These are phyloP conservation scores for Chytriomyces sp. DNA, from an alignment of 192 early-diverging fungal genomes.

Conservation along the genomic window DNA sequence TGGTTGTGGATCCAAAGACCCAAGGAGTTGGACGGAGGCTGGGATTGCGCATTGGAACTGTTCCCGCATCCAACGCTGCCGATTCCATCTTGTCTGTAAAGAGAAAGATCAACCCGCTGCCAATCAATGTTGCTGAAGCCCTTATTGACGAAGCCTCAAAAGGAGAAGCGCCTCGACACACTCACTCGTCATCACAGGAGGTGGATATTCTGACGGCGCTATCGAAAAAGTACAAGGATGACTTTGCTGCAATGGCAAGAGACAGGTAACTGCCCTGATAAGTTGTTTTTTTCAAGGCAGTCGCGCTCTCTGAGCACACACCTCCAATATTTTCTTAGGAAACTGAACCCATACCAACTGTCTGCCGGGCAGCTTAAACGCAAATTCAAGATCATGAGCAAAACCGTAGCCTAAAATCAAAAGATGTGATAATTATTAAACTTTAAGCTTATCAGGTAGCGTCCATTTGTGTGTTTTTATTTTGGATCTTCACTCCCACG, in stretches of 20 bases:
- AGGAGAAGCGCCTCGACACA: slow-evolving; percentile 16
- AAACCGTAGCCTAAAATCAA: too few relatives aligned
- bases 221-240: slow-evolving; percentile 47
- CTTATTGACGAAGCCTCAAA: slow-evolving; percentile 33
- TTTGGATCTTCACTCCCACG: neutral
- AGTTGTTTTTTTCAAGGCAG: too few relatives aligned
- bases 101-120: neutral
- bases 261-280: slow-evolving; percentile 36
- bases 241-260: slow-evolving; percentile 56
- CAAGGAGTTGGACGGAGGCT: slow-evolving; percentile 17
- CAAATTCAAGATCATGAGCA: slow-evolving; percentile 38
- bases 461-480: too few relatives aligned
- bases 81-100: neutral
- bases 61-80: neutral
- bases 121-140: slow-evolving; percentile 22
- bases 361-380: slow-evolving; percentile 53
- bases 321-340: too few relatives aligned
- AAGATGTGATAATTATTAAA: too few relatives aligned
- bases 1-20: slow-evolving; percentile 33
- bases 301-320: too few relatives aligned
- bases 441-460: too few relatives aligned
- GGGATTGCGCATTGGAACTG: neutral
- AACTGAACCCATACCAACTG: slow-evolving; percentile 57
- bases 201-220: slow-evolving; percentile 40
- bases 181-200: slow-evolving; percentile 51